Base-by-base conservation (phyloP, 2,329 filamentous ascomycete genomes). In the Sporothrix humicola region DNA sequence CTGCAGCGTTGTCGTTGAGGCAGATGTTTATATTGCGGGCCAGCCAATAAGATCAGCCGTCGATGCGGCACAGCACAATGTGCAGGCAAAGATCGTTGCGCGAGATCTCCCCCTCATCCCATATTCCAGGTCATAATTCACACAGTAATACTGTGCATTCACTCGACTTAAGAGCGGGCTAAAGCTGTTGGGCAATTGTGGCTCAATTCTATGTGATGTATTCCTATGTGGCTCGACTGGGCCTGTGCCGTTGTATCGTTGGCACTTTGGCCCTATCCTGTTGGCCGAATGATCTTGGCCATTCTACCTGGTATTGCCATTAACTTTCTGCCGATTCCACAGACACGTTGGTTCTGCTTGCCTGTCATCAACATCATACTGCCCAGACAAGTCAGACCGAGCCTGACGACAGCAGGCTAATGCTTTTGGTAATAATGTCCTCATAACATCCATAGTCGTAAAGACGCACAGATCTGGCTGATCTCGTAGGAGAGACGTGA, bases 11-110 rank as follows among this genome's bases (percentile, higher is more conserved):
- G 31, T 37, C 31, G 31, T 37, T 37, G 31, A 37, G 31, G 20
- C 6, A 12, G 4, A 17, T 50, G 63, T 48, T 66, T 66, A 66
- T 50, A 50, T 66, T 66, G 63, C 20, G 20, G 4, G n/a, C 44
- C 5, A 15, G 63, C 42, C 44, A 66, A 46, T 46, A 65, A 65
- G 59, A 46, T 65, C 37, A 9, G 17, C 59, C 9, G 10, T 15
- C 37, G 59, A 65, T 50, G 63, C 63, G 44, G 63, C 63, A 66
- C 44, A 46, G 37, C 17, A 20, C 31, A 37, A 37, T 37, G 31
- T 37, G 31, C 31, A 37, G 31, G 4, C 31, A 37, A 37, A 37
- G 31, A 37, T 37, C 31, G 31, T 37, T 37, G 31, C 31, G 31
- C 3, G 9, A 46, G 17, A 65, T 44, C 26, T 59, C 26, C 26